Evolutionary conservation across 108 stramenopile species (phyloP).

Genomic region (Cyclotella baltica): DNA sequence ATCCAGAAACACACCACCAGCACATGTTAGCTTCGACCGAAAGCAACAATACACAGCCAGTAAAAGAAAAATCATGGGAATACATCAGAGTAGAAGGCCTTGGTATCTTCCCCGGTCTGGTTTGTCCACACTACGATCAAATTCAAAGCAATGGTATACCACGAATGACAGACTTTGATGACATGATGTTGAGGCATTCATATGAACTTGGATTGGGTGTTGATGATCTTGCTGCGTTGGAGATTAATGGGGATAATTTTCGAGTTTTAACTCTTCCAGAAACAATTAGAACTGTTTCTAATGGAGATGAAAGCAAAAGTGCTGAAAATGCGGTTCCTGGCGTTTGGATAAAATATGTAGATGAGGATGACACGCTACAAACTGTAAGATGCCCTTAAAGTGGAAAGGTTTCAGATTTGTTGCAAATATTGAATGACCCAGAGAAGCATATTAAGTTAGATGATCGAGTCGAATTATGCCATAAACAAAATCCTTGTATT

Average conservation of each 20-base stretch:
- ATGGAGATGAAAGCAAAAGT: constrained; percentile 25
- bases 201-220: constrained; percentile 73
- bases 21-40: background rate
- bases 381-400: constrained; percentile 34
- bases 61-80: constrained; percentile 53
- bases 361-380: constrained; percentile 39
- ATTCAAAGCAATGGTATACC: constrained; percentile 81
- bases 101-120: constrained; percentile 72
- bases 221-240: constrained; percentile 85
- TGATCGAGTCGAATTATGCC: constrained; percentile 48
- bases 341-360: constrained; percentile 61
- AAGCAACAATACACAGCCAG: background rate
- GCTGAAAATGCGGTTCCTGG: constrained; percentile 30
- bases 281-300: constrained; percentile 43
- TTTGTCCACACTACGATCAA: constrained; percentile 79
- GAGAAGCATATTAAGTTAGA: constrained; percentile 41
- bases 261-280: constrained; percentile 50
- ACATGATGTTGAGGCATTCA: constrained; percentile 63
- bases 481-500: constrained; percentile 41
- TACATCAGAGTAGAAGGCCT: constrained; percentile 69
- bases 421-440: constrained; percentile 35
- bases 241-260: constrained; percentile 66
- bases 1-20: no score
- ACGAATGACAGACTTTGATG: constrained; percentile 70
- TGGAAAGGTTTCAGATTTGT: constrained; percentile 49